Evolutionary conservation across 768 basidiomycete species (phyloP).

Genomic region (Pulveroboletus frians): DNA sequence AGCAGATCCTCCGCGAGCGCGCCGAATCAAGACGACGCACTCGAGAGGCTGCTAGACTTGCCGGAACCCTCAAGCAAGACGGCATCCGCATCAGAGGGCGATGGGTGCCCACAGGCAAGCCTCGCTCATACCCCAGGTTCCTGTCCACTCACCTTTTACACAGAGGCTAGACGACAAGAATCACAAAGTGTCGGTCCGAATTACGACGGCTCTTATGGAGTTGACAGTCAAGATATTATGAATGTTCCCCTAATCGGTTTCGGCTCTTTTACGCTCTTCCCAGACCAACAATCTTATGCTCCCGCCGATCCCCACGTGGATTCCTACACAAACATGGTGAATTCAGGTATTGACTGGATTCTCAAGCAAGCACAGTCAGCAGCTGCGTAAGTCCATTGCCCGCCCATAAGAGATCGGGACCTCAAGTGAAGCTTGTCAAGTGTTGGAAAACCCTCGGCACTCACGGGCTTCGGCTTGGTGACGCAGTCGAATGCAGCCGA

Average conservation of each 20-base stretch:
- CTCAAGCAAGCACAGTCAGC: constrained; percentile 41
- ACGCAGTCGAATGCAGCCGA: constrained; percentile 46
- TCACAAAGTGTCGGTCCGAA: constrained; percentile 41
- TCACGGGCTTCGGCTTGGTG: constrained; percentile 60
- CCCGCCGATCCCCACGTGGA: constrained; percentile 44
- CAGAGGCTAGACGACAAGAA: constrained; percentile 47
- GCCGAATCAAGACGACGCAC: constrained; percentile 44
- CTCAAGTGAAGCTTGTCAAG: constrained; percentile 28
- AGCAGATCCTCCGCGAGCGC: constrained; percentile 44
- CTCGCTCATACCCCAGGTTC: neutral
- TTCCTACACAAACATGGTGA: constrained; percentile 48
- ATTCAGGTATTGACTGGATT: constrained; percentile 55
- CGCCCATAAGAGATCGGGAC: neutral
- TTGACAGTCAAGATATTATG: constrained; percentile 62
- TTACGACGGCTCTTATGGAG: constrained; percentile 60
- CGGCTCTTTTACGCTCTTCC: constrained; percentile 59
- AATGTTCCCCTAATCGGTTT: constrained; percentile 55
- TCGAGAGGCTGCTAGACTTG: constrained; percentile 32
- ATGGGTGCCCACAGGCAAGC: constrained; percentile 52
- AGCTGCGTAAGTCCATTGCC: constrained; percentile 35
- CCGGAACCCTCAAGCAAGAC: constrained; percentile 30
- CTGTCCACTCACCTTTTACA: constrained; percentile 1
- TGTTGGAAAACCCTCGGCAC: constrained; percentile 48
- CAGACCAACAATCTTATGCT: constrained; percentile 58
- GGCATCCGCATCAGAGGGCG: constrained; percentile 53